Percentiles rank a stretch among this genome's conserved stretches.
Conservation (phyloP, 2,329 filamentous ascomycete species). For the Graphilbum fragrans region DNA sequence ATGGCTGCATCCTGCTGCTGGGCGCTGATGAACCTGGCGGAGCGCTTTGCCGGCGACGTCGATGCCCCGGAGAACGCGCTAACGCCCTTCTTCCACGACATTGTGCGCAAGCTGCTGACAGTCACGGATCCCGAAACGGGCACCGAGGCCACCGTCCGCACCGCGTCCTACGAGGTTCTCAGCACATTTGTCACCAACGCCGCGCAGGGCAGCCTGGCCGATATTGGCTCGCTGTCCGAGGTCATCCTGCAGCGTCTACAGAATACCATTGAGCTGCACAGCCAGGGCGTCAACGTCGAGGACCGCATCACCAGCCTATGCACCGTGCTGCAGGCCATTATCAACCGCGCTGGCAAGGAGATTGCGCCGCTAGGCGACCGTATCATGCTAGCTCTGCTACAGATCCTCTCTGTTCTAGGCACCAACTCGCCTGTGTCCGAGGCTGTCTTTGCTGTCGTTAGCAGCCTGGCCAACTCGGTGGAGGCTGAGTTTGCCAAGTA, state of each 20-base stretch:
- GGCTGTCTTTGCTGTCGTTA: slow-evolving; percentile 83
- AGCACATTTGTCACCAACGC: slow-evolving; percentile 89
- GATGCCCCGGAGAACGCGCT: slow-evolving; percentile 69
- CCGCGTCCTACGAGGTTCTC: slow-evolving; percentile 92
- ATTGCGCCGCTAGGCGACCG: slow-evolving; percentile 81
- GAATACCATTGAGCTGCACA: slow-evolving; percentile 78
- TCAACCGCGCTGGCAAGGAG: slow-evolving; percentile 82
- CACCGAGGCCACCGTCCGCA: slow-evolving; percentile 78
- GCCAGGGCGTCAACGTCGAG: slow-evolving; percentile 91
- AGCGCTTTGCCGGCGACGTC: slow-evolving; percentile 82
- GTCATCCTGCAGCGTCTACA: slow-evolving; percentile 86
- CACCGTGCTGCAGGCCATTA: slow-evolving; percentile 83
- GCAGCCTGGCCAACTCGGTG: slow-evolving; percentile 79
- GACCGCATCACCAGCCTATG: slow-evolving; percentile 90
- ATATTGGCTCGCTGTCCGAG: slow-evolving; percentile 72
- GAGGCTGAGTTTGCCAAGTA: slow-evolving; percentile 93
- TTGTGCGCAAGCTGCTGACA: slow-evolving; percentile 70
- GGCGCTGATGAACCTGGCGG: slow-evolving; percentile 96
- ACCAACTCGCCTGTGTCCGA: slow-evolving; percentile 91
- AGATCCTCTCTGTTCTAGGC: slow-evolving; percentile 64
- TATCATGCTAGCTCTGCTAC: slow-evolving; percentile 83
- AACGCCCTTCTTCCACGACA: slow-evolving; percentile 86
- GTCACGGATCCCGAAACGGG: slow-evolving; percentile 62
- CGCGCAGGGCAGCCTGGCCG: slow-evolving; percentile 69
- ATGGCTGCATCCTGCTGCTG: slow-evolving; percentile 98